Conservation (phyloP, 495 filamentous ascomycete species). For the Poronia punctata region DNA sequence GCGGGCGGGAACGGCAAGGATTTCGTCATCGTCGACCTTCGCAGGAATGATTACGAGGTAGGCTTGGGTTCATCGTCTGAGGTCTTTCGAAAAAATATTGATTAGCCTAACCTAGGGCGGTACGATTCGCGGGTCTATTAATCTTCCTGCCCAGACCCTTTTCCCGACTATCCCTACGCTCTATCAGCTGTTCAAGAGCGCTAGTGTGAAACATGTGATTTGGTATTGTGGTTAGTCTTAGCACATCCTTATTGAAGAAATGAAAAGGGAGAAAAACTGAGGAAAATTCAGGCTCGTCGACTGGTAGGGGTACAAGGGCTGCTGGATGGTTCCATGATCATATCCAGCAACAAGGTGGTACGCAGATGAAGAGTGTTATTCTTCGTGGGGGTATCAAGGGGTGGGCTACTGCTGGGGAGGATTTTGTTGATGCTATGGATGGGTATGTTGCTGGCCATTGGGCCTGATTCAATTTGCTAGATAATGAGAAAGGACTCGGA, state of each 20-base stretch:
- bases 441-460: slow-evolving; percentile 50
- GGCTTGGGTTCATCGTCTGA: slow-evolving; percentile 3
- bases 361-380: slow-evolving; percentile 45
- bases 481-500: not conserved
- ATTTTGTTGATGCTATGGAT: slow-evolving; percentile 51
- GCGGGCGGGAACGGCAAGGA: slow-evolving; percentile 30
- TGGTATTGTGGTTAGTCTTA: slow-evolving; percentile 61
- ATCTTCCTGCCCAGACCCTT: slow-evolving; percentile 63
- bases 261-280: not conserved
- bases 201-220: slow-evolving; percentile 46
- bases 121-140: slow-evolving; percentile 60
- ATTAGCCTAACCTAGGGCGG: slow-evolving; percentile 50
- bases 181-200: slow-evolving; percentile 46
- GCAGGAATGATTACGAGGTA: slow-evolving; percentile 57
- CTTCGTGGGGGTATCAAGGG: slow-evolving; percentile 57
- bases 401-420: slow-evolving; percentile 52
- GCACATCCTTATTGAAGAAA: not conserved
- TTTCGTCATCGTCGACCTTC: slow-evolving; percentile 57
- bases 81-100: not conserved
- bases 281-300: slow-evolving; percentile 49
- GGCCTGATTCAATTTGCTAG: slow-evolving; percentile 14
- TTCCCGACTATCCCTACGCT: slow-evolving; percentile 51
- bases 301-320: slow-evolving; percentile 54
- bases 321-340: slow-evolving; percentile 63
- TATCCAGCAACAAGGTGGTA: slow-evolving; percentile 39